Conservation (phyloP, 1,284 basidiomycete genomes). For the Rhodotorula sp. region DNA sequence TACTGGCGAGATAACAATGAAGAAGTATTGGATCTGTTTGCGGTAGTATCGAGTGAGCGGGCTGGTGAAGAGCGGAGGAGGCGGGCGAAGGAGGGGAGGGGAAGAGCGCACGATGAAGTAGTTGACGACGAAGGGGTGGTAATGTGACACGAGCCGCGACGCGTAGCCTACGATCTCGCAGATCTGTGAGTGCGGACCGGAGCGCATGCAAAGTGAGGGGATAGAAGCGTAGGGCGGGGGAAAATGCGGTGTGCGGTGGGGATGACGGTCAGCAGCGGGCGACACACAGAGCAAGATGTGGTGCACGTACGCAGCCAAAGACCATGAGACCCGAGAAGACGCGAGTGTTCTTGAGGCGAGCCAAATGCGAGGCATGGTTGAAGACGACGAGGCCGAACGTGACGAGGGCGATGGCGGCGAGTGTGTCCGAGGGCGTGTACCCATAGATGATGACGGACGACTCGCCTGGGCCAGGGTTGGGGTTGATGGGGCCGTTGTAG, state of each 20-base stretch:
- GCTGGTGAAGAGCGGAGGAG: conserved; percentile 5
- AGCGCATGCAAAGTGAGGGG: not conserved
- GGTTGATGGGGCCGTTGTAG: conserved; percentile 44
- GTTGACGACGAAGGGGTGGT: conserved; percentile 42
- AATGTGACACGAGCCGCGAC: conserved; percentile 27
- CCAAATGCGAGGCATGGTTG: conserved; percentile 45
- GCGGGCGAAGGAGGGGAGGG: not conserved
- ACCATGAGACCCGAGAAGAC: conserved; percentile 36
- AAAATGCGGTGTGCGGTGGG: no score
- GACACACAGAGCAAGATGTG: no score
- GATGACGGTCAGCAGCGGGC: no score
- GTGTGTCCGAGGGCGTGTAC: conserved; percentile 47
- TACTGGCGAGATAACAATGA: conserved; percentile 54
- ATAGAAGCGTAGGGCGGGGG: not conserved
- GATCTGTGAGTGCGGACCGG: conserved; percentile 15
- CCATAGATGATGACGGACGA: conserved; percentile 51
- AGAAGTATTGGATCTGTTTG: conserved; percentile 49
- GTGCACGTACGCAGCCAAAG: conserved; percentile 7
- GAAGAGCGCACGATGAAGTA: conserved; percentile 41
- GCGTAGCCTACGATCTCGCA: conserved; percentile 42
- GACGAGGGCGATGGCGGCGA: conserved; percentile 45
- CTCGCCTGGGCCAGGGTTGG: conserved; percentile 47
- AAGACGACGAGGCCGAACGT: conserved; percentile 48
- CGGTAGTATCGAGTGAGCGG: conserved; percentile 29
- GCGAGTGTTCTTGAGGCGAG: conserved; percentile 22